Base-by-base conservation (phyloP, 331 rosid species). In the Stylosanthes scabra region DNA sequence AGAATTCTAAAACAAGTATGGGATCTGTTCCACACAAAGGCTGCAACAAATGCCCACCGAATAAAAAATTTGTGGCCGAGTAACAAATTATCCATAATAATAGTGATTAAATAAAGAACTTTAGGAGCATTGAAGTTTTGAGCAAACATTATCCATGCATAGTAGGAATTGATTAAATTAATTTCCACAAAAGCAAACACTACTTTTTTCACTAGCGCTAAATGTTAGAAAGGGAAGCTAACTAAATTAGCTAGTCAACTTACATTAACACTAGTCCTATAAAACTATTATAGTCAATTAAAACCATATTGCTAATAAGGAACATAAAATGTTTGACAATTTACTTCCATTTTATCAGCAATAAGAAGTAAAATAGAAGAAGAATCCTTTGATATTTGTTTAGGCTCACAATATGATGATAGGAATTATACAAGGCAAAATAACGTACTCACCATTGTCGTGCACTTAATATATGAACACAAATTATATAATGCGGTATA, bases 1-100 rank as follows among this genome's bases (percentile, higher is more conserved):
- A 95, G 85, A 83, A 90, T 82, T 95, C 98, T 74, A 95, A 79
- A 74, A 95, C 99, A 74, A 95, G 92, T 71, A 95, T 88, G 77
- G 99, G 97, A 77, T 95, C 97, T 56, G 93, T 82, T 72, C 82
- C 92, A 83, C 99, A 87, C 4, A 95, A 86, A 29, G 93, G 91
- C 97, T 95, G 93, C 91, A 88, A 70, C 74, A 82, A 54, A 80
- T 84, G 80, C 59, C 75, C 41, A 40, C 42, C 77, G 83, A 72
- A 76, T 51, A 2, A 72, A 71, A 74, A 46, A 47, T 1, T 84
- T 83, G 68, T 84, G 83, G 9, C 86, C 83, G 91, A 88, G 50
- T 60, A 10, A 31, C 29, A 40, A 62, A 51, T 39, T 40, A 54
- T 15, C 45, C 14, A 14, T 66, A 42, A 46, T 46, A 46, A 31